Percentiles rank a stretch among this genome's conserved stretches.
phyloP scores from a whole-genome alignment of 768 basidiomycete genomes.

The Daedaleopsis nitida region DNA sequence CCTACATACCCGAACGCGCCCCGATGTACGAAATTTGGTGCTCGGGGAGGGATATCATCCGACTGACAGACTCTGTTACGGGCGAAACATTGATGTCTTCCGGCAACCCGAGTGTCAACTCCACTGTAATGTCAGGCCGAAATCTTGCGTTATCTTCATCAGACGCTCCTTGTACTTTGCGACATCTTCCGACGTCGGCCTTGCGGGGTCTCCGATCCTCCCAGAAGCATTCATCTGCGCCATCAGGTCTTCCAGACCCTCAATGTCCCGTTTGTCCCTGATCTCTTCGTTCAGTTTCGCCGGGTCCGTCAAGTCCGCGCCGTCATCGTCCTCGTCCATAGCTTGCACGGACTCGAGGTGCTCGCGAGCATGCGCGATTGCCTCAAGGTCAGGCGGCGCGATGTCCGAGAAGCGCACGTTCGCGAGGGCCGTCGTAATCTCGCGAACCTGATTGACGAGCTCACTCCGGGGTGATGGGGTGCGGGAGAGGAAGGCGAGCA shows the following conservation, averaged over 20 bases:
- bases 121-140: slow-evolving; percentile 24
- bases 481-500: slow-evolving; percentile 58
- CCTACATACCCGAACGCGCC: too few relatives aligned
- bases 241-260: slow-evolving; percentile 59
- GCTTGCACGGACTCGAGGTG: slow-evolving; percentile 51
- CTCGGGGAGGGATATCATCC: too few relatives aligned
- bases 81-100: too few relatives aligned
- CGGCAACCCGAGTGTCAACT: slow-evolving; percentile 11
- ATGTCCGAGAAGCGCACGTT: slow-evolving; percentile 70
- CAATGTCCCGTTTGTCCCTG: slow-evolving; percentile 50
- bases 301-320: slow-evolving; percentile 12
- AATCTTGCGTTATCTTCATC: slow-evolving; percentile 8
- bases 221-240: slow-evolving; percentile 37
- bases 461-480: slow-evolving; percentile 19
- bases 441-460: slow-evolving; percentile 46
- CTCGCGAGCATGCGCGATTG: slow-evolving; percentile 73
- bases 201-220: background rate
- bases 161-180: slow-evolving; percentile 19
- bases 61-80: too few relatives aligned
- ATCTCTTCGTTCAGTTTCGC: slow-evolving; percentile 39
- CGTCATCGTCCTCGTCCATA: slow-evolving; percentile 27
- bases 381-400: slow-evolving; percentile 73
- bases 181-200: slow-evolving; percentile 29
- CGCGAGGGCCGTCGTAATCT: slow-evolving; percentile 57
- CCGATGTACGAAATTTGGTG: too few relatives aligned